Conservation (phyloP, 2,329 filamentous ascomycete species). For the Exophiala xenobiotica region DNA sequence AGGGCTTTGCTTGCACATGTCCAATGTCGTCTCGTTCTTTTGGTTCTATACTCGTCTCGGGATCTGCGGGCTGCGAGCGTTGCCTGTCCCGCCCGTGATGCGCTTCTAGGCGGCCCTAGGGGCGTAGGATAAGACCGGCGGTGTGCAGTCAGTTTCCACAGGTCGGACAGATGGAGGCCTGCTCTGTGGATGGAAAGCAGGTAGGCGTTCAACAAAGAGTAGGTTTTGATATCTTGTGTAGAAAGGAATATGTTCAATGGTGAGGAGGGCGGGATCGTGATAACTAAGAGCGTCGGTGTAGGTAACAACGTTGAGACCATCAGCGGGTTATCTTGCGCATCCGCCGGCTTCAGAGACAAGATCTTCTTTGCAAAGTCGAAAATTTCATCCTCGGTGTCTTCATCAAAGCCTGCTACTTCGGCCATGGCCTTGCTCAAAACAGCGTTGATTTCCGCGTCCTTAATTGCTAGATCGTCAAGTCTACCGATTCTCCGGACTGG, state of each 20-base stretch:
- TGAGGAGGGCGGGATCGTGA: slow-evolving; percentile 71
- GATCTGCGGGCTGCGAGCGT: slow-evolving; percentile 62
- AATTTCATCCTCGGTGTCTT: slow-evolving; percentile 70
- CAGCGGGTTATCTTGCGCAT: slow-evolving; percentile 38
- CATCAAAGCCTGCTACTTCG: slow-evolving; percentile 73
- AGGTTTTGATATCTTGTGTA: slow-evolving; percentile 70
- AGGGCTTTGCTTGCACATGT: slow-evolving; percentile 82
- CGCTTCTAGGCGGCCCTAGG: slow-evolving; percentile 62
- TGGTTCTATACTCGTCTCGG: slow-evolving; percentile 62
- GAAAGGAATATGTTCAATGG: slow-evolving; percentile 87
- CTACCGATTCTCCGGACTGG: slow-evolving; percentile 27
- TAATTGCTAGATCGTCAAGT: slow-evolving; percentile 67
- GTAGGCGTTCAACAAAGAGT: slow-evolving; percentile 84
- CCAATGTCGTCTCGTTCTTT: slow-evolving; percentile 79
- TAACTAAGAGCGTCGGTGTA: slow-evolving; percentile 66
- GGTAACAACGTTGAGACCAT: slow-evolving; percentile 61
- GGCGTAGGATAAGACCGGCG: slow-evolving; percentile 75
- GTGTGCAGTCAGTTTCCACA: slow-evolving; percentile 83
- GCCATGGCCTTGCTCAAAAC: slow-evolving; percentile 77
- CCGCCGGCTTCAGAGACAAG: slow-evolving; percentile 63
- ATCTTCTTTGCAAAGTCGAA: slow-evolving; percentile 80
- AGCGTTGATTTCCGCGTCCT: slow-evolving; percentile 80
- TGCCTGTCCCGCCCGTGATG: slow-evolving; percentile 58
- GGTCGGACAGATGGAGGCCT: slow-evolving; percentile 75
- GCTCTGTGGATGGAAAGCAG: slow-evolving; percentile 81